These are phyloP conservation scores for Pleurotus giganteus DNA, from an alignment of 768 basidiomycete species.

Conservation along the genomic window DNA sequence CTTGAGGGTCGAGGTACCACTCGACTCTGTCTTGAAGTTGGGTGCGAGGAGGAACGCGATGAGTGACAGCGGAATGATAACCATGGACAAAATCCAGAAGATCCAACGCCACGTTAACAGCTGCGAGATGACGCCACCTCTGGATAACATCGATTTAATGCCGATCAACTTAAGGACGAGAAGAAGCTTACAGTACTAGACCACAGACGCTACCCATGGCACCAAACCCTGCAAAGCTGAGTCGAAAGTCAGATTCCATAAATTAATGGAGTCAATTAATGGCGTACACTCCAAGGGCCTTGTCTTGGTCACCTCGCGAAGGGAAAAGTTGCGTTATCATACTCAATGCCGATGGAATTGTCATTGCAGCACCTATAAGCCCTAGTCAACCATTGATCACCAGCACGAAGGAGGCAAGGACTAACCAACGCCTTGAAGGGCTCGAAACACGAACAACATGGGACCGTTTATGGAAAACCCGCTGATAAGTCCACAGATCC, in stretches of 20 bases:
- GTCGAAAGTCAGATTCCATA: conserved; percentile 15
- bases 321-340: conserved; percentile 49
- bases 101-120: conserved; percentile 42
- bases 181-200: conserved; percentile 13
- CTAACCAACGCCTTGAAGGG: conserved; percentile 43
- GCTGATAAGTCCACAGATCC: conserved; percentile 36
- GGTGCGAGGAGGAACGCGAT: conserved; percentile 25
- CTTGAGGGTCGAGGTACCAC: conserved; percentile 6
- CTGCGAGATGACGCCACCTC: conserved; percentile 40
- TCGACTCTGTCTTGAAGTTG: conserved; percentile 20
- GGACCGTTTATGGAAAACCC: conserved; percentile 44
- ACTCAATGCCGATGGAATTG: conserved; percentile 43
- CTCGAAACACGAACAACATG: conserved; percentile 45
- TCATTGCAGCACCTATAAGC: conserved; percentile 25
- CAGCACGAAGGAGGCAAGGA: background rate
- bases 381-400: background rate
- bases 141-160: conserved; percentile 18
- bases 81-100: conserved; percentile 43
- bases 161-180: background rate
- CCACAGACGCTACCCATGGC: conserved; percentile 34
- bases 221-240: conserved; percentile 44
- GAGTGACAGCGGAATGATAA: conserved; percentile 30
- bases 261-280: background rate
- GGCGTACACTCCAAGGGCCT: conserved; percentile 32
- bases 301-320: conserved; percentile 39